phyloP scores from a whole-genome alignment of 495 filamentous ascomycete genomes.

The Cercophora newfieldiana region DNA sequence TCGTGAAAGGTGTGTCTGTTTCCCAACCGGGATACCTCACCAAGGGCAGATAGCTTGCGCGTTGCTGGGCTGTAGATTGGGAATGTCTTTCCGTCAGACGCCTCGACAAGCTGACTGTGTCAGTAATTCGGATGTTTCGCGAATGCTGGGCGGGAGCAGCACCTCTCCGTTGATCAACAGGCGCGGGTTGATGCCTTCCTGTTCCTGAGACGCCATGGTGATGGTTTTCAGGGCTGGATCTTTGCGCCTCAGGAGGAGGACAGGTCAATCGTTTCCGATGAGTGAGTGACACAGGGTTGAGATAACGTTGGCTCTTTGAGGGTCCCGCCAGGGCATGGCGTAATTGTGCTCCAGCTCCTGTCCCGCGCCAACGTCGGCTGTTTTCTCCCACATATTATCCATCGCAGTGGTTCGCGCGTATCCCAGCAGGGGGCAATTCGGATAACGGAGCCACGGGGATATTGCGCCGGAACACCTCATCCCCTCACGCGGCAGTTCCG shows the following conservation, averaged over 20 bases:
- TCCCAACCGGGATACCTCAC: too few relatives aligned
- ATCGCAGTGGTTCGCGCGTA: not conserved
- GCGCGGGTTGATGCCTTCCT: conserved; percentile 19
- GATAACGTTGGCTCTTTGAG: too few relatives aligned
- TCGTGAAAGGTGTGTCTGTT: too few relatives aligned
- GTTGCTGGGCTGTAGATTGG: conserved; percentile 38
- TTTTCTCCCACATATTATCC: conserved; percentile 1
- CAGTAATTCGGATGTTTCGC: not conserved
- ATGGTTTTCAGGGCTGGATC: not conserved
- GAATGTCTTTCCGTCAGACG: conserved; percentile 38
- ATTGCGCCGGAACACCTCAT: not conserved
- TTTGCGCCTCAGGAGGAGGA: too few relatives aligned
- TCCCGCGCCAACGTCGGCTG: too few relatives aligned
- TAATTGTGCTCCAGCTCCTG: too few relatives aligned
- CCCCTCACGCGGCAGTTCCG: conserved; percentile 10
- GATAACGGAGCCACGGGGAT: not conserved
- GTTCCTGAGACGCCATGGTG: not conserved
- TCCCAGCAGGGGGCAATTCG: conserved; percentile 1
- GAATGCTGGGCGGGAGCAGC: not conserved
- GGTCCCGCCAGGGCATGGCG: too few relatives aligned
- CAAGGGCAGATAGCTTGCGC: conserved; percentile 25
- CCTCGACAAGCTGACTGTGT: conserved; percentile 35
- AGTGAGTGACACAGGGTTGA: not conserved
- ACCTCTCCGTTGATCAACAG: conserved; percentile 45
- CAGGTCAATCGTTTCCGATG: too few relatives aligned